Evolutionary conservation across 495 filamentous ascomycete genomes (phyloP).

Genomic region (Penicillium crystallinum): DNA sequence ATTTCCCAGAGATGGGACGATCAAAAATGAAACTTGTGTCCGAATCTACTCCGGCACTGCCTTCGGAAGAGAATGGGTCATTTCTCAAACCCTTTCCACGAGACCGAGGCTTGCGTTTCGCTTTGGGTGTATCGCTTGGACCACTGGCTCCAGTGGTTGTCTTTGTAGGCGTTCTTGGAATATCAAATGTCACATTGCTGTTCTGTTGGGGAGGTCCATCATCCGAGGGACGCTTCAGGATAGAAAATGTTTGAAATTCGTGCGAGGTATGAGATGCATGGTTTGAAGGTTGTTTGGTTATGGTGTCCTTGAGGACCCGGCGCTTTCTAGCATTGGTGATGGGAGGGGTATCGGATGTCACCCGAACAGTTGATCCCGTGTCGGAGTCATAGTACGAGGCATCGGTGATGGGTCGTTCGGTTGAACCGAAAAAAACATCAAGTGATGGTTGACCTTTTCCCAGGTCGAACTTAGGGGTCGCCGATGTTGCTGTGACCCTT

Average conservation of each 20-base stretch:
- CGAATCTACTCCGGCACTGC: constrained; percentile 29
- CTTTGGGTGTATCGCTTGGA: constrained; percentile 6
- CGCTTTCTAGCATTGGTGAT: background rate
- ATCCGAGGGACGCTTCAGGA: constrained; percentile 4
- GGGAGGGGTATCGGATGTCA: background rate
- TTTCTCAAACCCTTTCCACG: constrained; percentile 1
- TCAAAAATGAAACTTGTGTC: constrained; percentile 36
- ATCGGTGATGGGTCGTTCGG: constrained; percentile 11
- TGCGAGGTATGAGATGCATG: background rate
- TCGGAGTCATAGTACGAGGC: background rate
- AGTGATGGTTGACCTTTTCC: background rate
- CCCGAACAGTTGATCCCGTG: background rate
- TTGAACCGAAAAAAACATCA: constrained; percentile 11
- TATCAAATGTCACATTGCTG: background rate
- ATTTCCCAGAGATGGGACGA: constrained; percentile 14
- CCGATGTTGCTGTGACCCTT: background rate
- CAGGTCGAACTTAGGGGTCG: background rate
- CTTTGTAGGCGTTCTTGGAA: constrained; percentile 10
- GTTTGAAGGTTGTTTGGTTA: background rate
- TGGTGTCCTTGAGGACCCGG: background rate
- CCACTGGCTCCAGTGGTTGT: constrained; percentile 5
- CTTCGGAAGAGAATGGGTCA: constrained; percentile 26
- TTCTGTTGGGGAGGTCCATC: background rate
- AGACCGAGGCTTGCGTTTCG: constrained; percentile 1
- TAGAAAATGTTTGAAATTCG: background rate